Base-by-base conservation (phyloP, 2,329 filamentous ascomycete genomes). In the Phyllosticta capitalensis region DNA sequence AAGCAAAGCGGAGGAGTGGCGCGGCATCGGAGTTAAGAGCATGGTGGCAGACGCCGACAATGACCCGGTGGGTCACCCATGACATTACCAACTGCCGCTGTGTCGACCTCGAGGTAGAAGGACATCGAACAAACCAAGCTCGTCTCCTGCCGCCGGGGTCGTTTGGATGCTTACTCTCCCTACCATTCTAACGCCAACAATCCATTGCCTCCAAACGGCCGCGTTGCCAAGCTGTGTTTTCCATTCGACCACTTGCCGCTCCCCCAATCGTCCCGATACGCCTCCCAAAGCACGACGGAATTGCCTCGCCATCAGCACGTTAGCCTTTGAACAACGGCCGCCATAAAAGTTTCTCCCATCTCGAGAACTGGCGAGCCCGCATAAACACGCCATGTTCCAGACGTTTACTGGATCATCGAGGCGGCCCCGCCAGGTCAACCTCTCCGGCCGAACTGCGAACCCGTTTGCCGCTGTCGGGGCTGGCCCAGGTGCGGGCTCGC, bases 341-440 rank as follows among this genome's bases (percentile, higher is more conserved):
- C 30, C 30, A 14, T 12, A n/a, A 38, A 14, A 38, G 30, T 14
- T 12, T 38, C 30, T 38, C 30, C 30, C 28, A 6, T 30, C 9
- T 38, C 30, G 7, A 14, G 10, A 12, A 38, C 5, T 38, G 30
- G 30, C 9, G 30, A 38, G 30, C 30, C 30, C 10, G 30, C 30
- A 38, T 12, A 5, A 2, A 38, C 1, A 38, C 10, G 38, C 49
- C 66, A 96, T 96, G 92, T 95, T 94, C 76, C 86, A 88, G 63
- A 91, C 88, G 58, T 99, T 99, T 76, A 94, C 89, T 22, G 94
- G 94, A 66, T 89, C 78, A 74, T 89, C 90, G 67, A 86, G 90
- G 68, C 88, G 89, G 65, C 87, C 88, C 63, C 87, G 94, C 65
- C 92, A 96, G 72, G 90, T 97, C 71, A 96, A 97, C 75, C 86